phyloP scores from a whole-genome alignment of 148 eudicot genomes.

The Camellia lanceoleosa region DNA sequence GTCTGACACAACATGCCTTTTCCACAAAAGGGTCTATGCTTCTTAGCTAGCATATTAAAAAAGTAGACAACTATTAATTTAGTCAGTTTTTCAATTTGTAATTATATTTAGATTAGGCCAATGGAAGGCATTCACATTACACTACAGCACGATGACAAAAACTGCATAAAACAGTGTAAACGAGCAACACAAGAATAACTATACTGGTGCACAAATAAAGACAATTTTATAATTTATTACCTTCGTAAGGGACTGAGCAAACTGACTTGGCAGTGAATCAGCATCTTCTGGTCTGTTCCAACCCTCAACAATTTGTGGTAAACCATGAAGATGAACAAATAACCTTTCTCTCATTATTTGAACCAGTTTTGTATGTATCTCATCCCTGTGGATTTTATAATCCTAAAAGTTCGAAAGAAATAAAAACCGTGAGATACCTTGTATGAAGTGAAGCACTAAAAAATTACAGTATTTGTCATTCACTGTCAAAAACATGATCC shows the following conservation, averaged over 20 bases:
- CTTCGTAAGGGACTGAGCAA: slow-evolving; percentile 89
- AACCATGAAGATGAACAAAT: slow-evolving; percentile 76
- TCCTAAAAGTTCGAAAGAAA: slow-evolving; percentile 45
- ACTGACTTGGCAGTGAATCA: slow-evolving; percentile 85
- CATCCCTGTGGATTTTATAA: slow-evolving; percentile 87
- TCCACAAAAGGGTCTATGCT: too few species aligned
- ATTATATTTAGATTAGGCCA: too few species aligned
- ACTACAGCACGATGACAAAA: too few species aligned
- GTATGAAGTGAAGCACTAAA: neutral
- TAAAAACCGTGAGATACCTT: slow-evolving; percentile 12
- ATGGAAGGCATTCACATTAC: too few species aligned
- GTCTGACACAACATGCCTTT: too few species aligned
- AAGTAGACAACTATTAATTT: too few species aligned
- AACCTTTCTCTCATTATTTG: slow-evolving; percentile 97
- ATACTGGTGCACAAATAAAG: neutral
- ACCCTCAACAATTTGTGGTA: slow-evolving; percentile 87
- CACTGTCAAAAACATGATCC: neutral
- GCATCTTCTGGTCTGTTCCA: slow-evolving; percentile 76
- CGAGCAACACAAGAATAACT: neutral
- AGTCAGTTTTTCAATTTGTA: too few species aligned
- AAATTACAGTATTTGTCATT: too few species aligned
- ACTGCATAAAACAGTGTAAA: too few species aligned
- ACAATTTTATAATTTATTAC: slow-evolving; percentile 26
- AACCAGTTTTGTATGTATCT: slow-evolving; percentile 91
- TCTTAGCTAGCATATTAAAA: too few species aligned